Percentiles rank a stretch among this genome's conserved stretches.
Conservation (phyloP, 345 rosid species). For the Kandelia obovata region DNA sequence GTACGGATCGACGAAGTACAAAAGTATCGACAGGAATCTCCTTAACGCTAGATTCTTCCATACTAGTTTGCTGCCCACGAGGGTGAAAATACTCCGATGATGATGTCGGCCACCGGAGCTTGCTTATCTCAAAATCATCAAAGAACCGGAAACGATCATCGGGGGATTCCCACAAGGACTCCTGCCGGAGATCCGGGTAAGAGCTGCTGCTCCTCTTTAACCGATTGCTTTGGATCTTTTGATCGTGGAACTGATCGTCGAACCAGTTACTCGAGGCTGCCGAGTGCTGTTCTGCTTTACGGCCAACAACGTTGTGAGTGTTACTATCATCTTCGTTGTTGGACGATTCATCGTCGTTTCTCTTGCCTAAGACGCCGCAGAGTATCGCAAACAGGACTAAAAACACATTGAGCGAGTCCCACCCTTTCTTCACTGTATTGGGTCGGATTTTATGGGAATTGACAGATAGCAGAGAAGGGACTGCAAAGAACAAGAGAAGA, state of each 20-base stretch:
- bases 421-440: conserved; percentile 44
- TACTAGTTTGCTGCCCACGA: conserved; percentile 24
- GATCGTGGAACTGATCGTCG: conserved; percentile 28
- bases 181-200: conserved; percentile 70
- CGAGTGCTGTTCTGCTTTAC: not conserved
- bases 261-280: conserved; percentile 40
- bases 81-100: conserved; percentile 6
- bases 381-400: conserved; percentile 67
- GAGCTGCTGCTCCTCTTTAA: conserved; percentile 72
- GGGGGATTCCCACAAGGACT: conserved; percentile 33
- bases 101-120: conserved; percentile 24
- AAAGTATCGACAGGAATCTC: conserved; percentile 58
- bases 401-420: conserved; percentile 61
- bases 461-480: conserved; percentile 46
- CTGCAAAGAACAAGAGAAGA: conserved; percentile 32
- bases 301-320: not conserved
- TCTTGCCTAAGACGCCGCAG: conserved; percentile 63
- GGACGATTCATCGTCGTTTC: conserved; percentile 46
- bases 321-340: not conserved
- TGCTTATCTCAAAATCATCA: conserved; percentile 64
- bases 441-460: conserved; percentile 45
- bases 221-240: conserved; percentile 35
- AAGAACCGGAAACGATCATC: conserved; percentile 55
- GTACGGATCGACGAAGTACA: conserved; percentile 34
- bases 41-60: conserved; percentile 46